Percentiles rank a stretch among this genome's conserved stretches.
These are phyloP conservation scores for Lentinula lateritia DNA, from an alignment of 768 basidiomycete genomes.

Conservation along the genomic window DNA sequence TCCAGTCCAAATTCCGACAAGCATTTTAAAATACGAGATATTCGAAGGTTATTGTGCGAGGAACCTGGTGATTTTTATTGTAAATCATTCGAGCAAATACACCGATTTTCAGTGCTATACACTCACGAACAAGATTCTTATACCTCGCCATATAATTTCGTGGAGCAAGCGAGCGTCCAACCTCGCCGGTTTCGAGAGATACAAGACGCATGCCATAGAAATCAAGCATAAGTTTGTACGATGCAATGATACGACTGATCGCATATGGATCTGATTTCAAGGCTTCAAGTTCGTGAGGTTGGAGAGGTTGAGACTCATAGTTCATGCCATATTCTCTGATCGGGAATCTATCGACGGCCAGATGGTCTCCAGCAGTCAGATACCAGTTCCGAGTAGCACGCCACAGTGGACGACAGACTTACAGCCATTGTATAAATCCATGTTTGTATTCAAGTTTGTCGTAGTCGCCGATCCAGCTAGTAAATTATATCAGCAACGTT, in stretches of 20 bases:
- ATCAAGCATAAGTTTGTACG: conserved; percentile 72
- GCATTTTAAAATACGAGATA: conserved; percentile 73
- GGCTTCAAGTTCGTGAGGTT: conserved; percentile 52
- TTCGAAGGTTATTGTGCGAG: conserved; percentile 71
- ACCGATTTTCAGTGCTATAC: not conserved
- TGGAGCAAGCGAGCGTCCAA: conserved; percentile 46
- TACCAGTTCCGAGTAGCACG: too few relatives aligned
- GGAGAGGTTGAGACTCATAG: conserved; percentile 58
- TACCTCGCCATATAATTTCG: conserved; percentile 51
- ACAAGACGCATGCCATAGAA: conserved; percentile 75
- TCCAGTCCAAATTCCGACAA: conserved; percentile 68
- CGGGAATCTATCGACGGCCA: conserved; percentile 47
- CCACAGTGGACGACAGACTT: conserved; percentile 20
- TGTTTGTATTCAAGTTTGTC: conserved; percentile 60
- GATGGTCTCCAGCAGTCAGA: not conserved
- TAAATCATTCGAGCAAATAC: not conserved
- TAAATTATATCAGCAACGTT: conserved; percentile 4
- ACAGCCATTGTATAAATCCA: conserved; percentile 79
- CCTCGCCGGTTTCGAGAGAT: conserved; percentile 50
- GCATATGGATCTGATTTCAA: conserved; percentile 49
- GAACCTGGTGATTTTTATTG: conserved; percentile 33
- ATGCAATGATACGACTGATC: conserved; percentile 45
- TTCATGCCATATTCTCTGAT: conserved; percentile 75
- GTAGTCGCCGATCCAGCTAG: conserved; percentile 64
- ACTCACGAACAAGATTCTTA: conserved; percentile 62